Conservation (phyloP, 2,329 filamentous ascomycete genomes). For the Alternaria consortialis region DNA sequence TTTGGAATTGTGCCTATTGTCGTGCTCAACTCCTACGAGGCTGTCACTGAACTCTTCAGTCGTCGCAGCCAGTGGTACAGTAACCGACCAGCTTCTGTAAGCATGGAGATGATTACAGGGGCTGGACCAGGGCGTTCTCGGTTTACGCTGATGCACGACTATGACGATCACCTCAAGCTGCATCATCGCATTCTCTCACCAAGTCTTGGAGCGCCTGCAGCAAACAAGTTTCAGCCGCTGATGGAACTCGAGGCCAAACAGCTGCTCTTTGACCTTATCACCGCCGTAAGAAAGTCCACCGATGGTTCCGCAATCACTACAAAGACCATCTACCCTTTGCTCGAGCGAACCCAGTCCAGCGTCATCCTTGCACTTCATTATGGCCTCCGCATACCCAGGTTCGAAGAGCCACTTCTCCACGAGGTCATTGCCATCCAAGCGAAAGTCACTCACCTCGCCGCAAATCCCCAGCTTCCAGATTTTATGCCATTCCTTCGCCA, state of each 20-base stretch:
- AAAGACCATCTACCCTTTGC: slow-evolving; percentile 14
- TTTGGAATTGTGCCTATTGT: slow-evolving; percentile 20
- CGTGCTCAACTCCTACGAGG: slow-evolving; percentile 19
- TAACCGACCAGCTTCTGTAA: slow-evolving; percentile 18
- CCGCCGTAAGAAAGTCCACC: background rate
- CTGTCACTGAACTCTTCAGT: slow-evolving; percentile 20
- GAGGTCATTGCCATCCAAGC: slow-evolving; percentile 14
- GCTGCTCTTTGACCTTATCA: slow-evolving; percentile 17
- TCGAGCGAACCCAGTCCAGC: slow-evolving; percentile 21
- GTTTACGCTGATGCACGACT: slow-evolving; percentile 22
- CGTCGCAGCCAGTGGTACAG: slow-evolving; percentile 21
- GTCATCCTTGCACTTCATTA: slow-evolving; percentile 21
- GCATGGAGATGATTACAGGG: slow-evolving; percentile 23
- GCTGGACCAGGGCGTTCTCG: slow-evolving; percentile 15
- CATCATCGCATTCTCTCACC: slow-evolving; percentile 19
- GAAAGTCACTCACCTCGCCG: slow-evolving; percentile 16
- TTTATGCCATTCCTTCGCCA: slow-evolving; percentile 14
- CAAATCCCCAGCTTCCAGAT: slow-evolving; percentile 21
- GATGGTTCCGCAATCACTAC: slow-evolving; percentile 12
- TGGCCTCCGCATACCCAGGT: slow-evolving; percentile 15
- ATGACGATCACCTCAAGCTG: slow-evolving; percentile 20
- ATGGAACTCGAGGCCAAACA: slow-evolving; percentile 20
- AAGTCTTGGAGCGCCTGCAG: slow-evolving; percentile 18
- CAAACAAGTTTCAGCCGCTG: slow-evolving; percentile 12
- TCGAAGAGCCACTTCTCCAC: slow-evolving; percentile 14